These are phyloP conservation scores for Jaltomata sinuosa DNA, from an alignment of 257 asterid genomes.

Conservation along the genomic window DNA sequence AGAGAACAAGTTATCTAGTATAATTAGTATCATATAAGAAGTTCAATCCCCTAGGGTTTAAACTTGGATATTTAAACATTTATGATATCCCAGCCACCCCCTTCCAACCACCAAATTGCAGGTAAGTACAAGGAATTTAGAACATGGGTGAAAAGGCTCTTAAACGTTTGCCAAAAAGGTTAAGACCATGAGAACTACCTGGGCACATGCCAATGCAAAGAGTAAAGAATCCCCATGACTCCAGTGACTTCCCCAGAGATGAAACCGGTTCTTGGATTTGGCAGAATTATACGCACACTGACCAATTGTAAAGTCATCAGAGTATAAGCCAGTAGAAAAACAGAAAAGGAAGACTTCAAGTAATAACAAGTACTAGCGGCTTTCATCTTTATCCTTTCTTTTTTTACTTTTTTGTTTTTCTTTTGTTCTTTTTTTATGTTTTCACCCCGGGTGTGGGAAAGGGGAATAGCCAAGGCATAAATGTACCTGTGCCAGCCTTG, in stretches of 20 bases:
- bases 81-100: not conserved
- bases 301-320: conserved; percentile 14
- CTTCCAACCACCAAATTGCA: not conserved
- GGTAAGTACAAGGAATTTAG: not conserved
- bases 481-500: conserved; percentile 88
- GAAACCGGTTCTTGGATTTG: conserved; percentile 92
- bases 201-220: conserved; percentile 89
- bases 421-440: not conserved
- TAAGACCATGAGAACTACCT: conserved; percentile 39
- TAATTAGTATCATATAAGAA: not conserved
- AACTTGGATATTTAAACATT: not conserved
- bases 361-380: not conserved
- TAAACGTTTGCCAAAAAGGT: not conserved
- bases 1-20: not conserved
- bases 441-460: not conserved
- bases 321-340: conserved; percentile 6
- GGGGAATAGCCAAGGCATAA: not conserved
- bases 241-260: conserved; percentile 99
- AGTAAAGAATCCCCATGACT: conserved; percentile 98
- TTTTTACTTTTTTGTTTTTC: not conserved
- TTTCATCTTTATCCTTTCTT: not conserved
- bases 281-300: conserved; percentile 99
- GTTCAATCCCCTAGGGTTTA: not conserved
- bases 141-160: not conserved
- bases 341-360: not conserved